phyloP scores from a whole-genome alignment of 2,329 filamentous ascomycete genomes.

The Alternaria dauci region DNA sequence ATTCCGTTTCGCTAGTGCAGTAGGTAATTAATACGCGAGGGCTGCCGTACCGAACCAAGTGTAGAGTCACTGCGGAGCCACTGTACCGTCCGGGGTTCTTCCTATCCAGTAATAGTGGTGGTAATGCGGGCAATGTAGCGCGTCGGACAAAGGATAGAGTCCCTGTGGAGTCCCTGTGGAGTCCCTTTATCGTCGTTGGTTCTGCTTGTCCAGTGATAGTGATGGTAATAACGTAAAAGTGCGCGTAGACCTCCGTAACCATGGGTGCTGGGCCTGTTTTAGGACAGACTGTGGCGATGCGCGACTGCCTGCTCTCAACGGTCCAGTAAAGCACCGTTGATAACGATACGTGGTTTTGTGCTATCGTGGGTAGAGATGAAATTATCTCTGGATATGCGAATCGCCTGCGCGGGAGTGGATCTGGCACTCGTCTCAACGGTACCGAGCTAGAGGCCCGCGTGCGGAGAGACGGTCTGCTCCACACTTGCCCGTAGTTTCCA shows the following conservation, averaged over 20 bases:
- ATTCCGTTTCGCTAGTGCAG: neutral
- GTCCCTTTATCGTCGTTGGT: neutral
- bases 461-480: conserved; percentile 13
- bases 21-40: neutral
- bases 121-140: neutral
- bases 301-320: neutral
- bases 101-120: neutral
- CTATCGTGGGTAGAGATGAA: neutral
- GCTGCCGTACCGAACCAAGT: conserved; percentile 9
- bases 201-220: neutral
- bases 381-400: conserved; percentile 6
- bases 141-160: neutral
- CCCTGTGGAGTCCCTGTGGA: neutral
- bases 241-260: conserved; percentile 4
- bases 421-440: conserved; percentile 7
- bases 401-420: conserved; percentile 10
- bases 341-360: neutral
- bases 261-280: neutral
- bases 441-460: conserved; percentile 17
- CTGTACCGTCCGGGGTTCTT: neutral
- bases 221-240: neutral
- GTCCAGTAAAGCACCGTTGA: neutral
- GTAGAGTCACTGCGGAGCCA: neutral
- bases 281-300: neutral
- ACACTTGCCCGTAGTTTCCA: conserved; percentile 18